Conservation (phyloP, 2,329 filamentous ascomycete species). For the Fusarium anthophilum region DNA sequence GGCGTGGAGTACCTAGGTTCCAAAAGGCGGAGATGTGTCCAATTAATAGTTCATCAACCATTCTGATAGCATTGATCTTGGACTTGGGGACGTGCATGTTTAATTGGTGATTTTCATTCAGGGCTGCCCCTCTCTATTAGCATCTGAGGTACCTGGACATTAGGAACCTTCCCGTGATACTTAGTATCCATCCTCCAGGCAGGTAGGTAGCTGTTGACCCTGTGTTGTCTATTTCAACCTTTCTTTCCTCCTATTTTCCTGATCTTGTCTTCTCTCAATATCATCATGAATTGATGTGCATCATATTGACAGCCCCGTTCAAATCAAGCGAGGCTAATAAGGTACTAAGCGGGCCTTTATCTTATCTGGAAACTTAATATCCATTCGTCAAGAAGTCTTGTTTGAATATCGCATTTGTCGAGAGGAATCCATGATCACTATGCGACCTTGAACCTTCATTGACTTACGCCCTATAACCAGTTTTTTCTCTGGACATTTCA, state of each 20-base stretch:
- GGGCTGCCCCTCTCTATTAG: not conserved
- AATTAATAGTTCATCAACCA: not conserved
- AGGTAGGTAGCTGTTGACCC: not conserved
- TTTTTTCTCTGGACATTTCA: conserved; percentile 2
- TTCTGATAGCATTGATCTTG: conserved; percentile 11
- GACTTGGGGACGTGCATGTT: conserved; percentile 4
- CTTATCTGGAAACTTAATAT: not conserved
- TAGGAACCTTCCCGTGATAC: not conserved
- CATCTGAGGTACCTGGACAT: not conserved
- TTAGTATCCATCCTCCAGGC: not conserved
- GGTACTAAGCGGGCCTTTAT: not conserved
- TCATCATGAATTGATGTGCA: not conserved
- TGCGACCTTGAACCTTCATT: conserved; percentile 22
- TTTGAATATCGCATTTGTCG: conserved; percentile 14
- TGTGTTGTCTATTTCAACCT: not conserved
- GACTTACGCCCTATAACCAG: not conserved
- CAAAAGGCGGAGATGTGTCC: not conserved
- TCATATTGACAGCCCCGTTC: not conserved
- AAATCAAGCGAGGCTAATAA: not conserved
- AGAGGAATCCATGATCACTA: not conserved
- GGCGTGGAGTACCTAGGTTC: not conserved
- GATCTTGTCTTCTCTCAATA: not conserved
- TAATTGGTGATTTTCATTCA: conserved; percentile 16
- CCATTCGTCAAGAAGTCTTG: not conserved
- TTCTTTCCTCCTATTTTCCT: not conserved